These are phyloP conservation scores for Plasmodium coatneyi DNA, from an alignment of 169 alveolate genomes.

Conservation along the genomic window DNA sequence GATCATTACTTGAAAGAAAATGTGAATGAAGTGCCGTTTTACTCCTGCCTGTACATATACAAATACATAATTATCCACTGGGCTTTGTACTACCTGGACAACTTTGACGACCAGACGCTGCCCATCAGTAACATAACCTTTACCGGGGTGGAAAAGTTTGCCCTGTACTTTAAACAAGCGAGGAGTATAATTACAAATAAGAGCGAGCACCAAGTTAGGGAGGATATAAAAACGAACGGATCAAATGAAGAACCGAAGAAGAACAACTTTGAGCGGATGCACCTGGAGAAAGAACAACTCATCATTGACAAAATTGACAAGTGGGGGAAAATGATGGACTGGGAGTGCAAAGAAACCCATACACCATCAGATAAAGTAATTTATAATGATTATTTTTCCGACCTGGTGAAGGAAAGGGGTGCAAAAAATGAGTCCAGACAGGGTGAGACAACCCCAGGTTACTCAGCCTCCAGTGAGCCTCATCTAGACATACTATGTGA, in stretches of 20 bases:
- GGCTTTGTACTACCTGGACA: constrained; percentile 14
- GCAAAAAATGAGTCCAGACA: neutral
- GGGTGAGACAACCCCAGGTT: neutral
- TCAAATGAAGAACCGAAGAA: neutral
- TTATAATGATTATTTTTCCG: constrained; percentile 28
- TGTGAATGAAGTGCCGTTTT: neutral
- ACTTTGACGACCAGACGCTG: neutral
- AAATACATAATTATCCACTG: constrained; percentile 35
- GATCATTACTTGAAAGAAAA: constrained; percentile 23
- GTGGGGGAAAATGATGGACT: constrained; percentile 25
- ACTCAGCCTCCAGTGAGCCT: neutral
- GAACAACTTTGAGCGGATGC: neutral
- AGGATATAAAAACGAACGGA: constrained; percentile 1
- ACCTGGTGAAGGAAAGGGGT: constrained; percentile 1
- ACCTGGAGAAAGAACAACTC: neutral
- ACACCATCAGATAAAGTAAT: neutral
- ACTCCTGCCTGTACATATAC: constrained; percentile 52
- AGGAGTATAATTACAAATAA: constrained; percentile 2
- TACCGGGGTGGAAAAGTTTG: neutral
- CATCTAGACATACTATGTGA: constrained; percentile 1
- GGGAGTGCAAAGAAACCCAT: neutral
- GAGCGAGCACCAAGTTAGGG: constrained; percentile 40
- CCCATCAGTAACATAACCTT: constrained; percentile 23
- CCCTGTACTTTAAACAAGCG: constrained; percentile 7
- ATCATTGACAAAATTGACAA: constrained; percentile 9